Percentiles rank a stretch among this genome's conserved stretches.
Conservation (phyloP, 129 eudicot species). For the Calendula officinalis region DNA sequence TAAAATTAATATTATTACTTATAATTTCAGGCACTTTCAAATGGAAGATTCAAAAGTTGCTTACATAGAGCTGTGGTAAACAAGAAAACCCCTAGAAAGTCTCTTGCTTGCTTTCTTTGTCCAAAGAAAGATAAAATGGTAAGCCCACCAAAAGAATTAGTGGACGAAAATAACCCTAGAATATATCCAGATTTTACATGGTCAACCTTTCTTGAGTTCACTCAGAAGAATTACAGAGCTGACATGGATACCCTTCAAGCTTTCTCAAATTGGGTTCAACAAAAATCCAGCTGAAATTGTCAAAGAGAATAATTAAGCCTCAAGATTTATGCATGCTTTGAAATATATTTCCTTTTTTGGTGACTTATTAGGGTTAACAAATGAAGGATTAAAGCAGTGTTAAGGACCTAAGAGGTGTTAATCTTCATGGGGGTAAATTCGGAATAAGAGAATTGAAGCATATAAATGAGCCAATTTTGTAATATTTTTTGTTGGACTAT, state of each 20-base stretch:
- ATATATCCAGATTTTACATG: constrained; percentile 90
- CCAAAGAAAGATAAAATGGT: constrained; percentile 87
- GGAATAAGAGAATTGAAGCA: constrained; percentile 38
- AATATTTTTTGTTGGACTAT: constrained; percentile 28
- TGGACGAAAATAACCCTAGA: constrained; percentile 66
- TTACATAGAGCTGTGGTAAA: constrained; percentile 94
- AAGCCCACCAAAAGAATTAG: constrained; percentile 73
- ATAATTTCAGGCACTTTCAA: constrained; percentile 74
- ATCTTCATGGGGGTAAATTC: constrained; percentile 31
- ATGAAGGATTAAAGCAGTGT: constrained; percentile 19
- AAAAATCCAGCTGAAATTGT: constrained; percentile 14
- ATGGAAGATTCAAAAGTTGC: constrained; percentile 92
- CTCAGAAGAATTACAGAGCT: constrained; percentile 91
- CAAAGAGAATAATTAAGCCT: not conserved
- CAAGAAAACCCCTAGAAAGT: constrained; percentile 63
- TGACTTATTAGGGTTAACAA: constrained; percentile 15
- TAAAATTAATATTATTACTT: not conserved
- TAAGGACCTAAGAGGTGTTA: constrained; percentile 15
- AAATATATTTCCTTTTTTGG: constrained; percentile 12
- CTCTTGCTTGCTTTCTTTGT: constrained; percentile 86
- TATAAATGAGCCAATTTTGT: constrained; percentile 44
- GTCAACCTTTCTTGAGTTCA: constrained; percentile 75
- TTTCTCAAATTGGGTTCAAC: constrained; percentile 73
- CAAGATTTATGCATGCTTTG: constrained; percentile 18
- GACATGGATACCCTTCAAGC: constrained; percentile 80